Conservation (phyloP, 352 stramenopile species). For the Phytophthora lateralis region DNA sequence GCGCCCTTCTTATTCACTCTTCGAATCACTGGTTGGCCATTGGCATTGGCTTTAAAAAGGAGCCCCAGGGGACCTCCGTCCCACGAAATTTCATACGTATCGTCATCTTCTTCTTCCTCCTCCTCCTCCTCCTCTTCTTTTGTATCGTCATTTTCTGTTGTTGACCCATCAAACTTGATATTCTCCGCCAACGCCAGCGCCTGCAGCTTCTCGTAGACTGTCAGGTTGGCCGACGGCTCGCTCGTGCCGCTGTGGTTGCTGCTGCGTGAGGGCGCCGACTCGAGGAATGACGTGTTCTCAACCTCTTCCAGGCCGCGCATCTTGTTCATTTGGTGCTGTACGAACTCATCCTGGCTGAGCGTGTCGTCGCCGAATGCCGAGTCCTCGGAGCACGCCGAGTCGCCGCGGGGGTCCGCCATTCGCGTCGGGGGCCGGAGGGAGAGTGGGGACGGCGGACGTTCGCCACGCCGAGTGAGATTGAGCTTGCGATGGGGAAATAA, state of each 20-base stretch:
- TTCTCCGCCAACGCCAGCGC: constrained; percentile 53
- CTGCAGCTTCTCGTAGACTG: constrained; percentile 60
- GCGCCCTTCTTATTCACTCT: constrained; percentile 77
- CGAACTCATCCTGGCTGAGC: constrained; percentile 54
- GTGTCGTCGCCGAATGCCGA: constrained; percentile 55
- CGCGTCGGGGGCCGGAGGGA: not conserved
- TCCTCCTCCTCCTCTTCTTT: constrained; percentile 51
- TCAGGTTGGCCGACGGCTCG: constrained; percentile 36
- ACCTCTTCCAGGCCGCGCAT: constrained; percentile 51
- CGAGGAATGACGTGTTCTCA: constrained; percentile 21
- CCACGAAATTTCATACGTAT: constrained; percentile 78
- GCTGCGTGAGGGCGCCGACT: constrained; percentile 30
- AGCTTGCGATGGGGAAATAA: constrained; percentile 28
- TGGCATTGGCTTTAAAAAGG: constrained; percentile 69
- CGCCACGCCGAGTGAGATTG: constrained; percentile 22
- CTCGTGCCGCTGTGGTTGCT: constrained; percentile 34
- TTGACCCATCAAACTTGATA: constrained; percentile 39
- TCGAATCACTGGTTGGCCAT: constrained; percentile 65
- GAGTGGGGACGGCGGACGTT: constrained; percentile 28
- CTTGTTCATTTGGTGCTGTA: constrained; percentile 54
- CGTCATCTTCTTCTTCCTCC: constrained; percentile 66
- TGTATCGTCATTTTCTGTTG: constrained; percentile 8
- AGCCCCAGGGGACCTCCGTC: constrained; percentile 66
- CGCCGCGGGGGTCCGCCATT: constrained; percentile 29
- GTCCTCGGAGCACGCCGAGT: constrained; percentile 53